Conservation (phyloP, 148 eudicot species). For the Limonium bicolor region DNA sequence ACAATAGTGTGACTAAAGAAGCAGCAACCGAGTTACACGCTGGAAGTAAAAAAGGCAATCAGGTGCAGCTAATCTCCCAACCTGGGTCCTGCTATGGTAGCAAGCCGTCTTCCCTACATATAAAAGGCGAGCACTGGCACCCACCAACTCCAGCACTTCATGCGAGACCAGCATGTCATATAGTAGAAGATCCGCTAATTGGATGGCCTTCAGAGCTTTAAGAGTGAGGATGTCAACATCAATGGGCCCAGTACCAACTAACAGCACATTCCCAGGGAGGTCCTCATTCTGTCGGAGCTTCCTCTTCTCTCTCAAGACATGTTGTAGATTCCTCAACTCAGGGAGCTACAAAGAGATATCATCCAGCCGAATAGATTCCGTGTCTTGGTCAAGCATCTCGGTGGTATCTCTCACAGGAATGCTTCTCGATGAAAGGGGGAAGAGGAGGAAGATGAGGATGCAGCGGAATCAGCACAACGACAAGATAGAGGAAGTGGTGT, state of each 20-base stretch:
- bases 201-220: constrained; percentile 59
- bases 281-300: constrained; percentile 9
- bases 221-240: constrained; percentile 75
- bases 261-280: constrained; percentile 59
- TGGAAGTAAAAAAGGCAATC: too few species aligned
- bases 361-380: constrained; percentile 17
- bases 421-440: constrained; percentile 88
- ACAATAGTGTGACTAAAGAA: too few species aligned
- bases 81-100: constrained; percentile 96
- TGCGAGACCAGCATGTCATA: constrained; percentile 81
- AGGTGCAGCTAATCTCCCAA: too few species aligned
- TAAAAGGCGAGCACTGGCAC: constrained; percentile 44
- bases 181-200: constrained; percentile 69
- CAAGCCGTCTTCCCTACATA: constrained; percentile 98
- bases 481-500: too few species aligned
- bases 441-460: too few species aligned
- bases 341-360: constrained; percentile 79
- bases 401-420: constrained; percentile 37
- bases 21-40: too few species aligned
- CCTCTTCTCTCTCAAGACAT: constrained; percentile 54
- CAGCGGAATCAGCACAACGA: too few species aligned
- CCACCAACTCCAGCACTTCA: constrained; percentile 73
- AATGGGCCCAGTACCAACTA: constrained; percentile 96
- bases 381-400: constrained; percentile 53
- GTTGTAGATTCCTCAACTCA: constrained; percentile 57